A percentile compares a stretch with the other conserved stretches of the same genome.
phyloP scores from a whole-genome alignment of 2,329 filamentous ascomycete genomes.

The Amauroascus verrucosus region DNA sequence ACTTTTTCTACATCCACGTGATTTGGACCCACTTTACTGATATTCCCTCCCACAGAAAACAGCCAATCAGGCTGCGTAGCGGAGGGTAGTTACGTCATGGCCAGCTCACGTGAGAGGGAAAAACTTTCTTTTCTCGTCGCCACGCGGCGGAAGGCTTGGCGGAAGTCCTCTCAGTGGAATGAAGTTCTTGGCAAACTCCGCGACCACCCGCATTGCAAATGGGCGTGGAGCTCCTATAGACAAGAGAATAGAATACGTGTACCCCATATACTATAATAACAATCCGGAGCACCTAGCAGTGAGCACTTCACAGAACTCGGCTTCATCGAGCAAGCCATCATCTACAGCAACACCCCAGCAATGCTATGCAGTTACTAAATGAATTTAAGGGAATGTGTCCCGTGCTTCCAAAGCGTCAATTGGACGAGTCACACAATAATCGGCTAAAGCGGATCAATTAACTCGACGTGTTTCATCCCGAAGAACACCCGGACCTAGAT shows the following conservation, averaged over 20 bases:
- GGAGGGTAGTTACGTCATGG: background rate
- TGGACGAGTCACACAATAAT: background rate
- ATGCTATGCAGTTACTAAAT: too few relatives aligned
- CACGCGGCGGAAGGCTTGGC: constrained; percentile 11
- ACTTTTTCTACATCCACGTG: constrained; percentile 4
- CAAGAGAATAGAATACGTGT: background rate
- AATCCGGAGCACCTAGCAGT: background rate
- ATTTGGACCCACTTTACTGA: background rate
- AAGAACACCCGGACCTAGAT: background rate
- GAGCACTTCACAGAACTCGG: background rate
- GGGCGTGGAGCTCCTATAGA: background rate
- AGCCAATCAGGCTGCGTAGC: background rate
- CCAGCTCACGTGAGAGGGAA: background rate
- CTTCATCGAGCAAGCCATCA: too few relatives aligned
- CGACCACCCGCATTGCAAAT: background rate
- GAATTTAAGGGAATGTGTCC: too few relatives aligned
- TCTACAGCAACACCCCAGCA: too few relatives aligned
- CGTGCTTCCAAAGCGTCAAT: background rate
- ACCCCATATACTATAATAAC: too few relatives aligned
- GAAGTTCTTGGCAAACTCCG: constrained; percentile 4
- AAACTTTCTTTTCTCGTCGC: background rate
- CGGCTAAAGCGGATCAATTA: constrained; percentile 2
- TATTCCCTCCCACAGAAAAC: background rate
- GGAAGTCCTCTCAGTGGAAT: background rate
- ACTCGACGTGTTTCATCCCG: background rate